A percentile compares a stretch with the other conserved stretches of the same genome.
These are phyloP conservation scores for Niveomyces coronatus DNA, from an alignment of 2,329 filamentous ascomycete genomes.

Conservation along the genomic window DNA sequence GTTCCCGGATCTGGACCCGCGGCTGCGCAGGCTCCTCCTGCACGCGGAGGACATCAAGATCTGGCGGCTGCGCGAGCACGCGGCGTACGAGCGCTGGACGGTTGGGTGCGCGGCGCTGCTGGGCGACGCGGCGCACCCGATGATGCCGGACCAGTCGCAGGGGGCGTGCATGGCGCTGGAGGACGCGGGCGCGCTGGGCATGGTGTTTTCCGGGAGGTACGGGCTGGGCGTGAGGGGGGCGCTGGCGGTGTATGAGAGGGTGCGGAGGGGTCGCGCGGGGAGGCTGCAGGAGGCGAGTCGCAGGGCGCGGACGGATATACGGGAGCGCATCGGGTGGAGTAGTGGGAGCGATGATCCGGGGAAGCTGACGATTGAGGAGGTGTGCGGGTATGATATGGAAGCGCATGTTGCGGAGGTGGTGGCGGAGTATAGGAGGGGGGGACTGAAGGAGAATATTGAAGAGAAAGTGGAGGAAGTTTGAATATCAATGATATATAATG, in stretches of 20 bases:
- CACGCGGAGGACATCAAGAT: constrained; percentile 51
- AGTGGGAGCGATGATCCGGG: constrained; percentile 43
- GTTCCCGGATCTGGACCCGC: constrained; percentile 45
- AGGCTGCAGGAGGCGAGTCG: constrained; percentile 40
- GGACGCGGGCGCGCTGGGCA: constrained; percentile 48
- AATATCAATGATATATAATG: neutral
- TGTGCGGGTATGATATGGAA: constrained; percentile 39
- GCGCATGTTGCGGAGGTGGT: constrained; percentile 8
- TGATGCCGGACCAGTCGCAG: constrained; percentile 58
- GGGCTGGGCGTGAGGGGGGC: constrained; percentile 31
- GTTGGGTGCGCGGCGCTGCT: constrained; percentile 40
- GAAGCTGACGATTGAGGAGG: constrained; percentile 51
- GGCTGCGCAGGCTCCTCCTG: constrained; percentile 41
- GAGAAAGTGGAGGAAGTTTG: neutral
- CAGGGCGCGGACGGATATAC: constrained; percentile 43
- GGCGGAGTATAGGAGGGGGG: neutral
- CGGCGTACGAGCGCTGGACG: constrained; percentile 41
- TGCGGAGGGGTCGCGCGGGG: constrained; percentile 38
- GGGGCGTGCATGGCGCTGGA: constrained; percentile 58
- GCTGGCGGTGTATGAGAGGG: constrained; percentile 36
- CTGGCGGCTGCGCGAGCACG: constrained; percentile 39
- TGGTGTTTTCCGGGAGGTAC: constrained; percentile 38
- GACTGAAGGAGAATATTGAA: too few relatives aligned
- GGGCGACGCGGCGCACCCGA: constrained; percentile 56
- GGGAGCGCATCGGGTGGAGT: constrained; percentile 45